Percentiles rank a stretch among this genome's conserved stretches.
phyloP scores from a whole-genome alignment of 176 grass and related monocot species.

The Bolboschoenus planiculmis region DNA sequence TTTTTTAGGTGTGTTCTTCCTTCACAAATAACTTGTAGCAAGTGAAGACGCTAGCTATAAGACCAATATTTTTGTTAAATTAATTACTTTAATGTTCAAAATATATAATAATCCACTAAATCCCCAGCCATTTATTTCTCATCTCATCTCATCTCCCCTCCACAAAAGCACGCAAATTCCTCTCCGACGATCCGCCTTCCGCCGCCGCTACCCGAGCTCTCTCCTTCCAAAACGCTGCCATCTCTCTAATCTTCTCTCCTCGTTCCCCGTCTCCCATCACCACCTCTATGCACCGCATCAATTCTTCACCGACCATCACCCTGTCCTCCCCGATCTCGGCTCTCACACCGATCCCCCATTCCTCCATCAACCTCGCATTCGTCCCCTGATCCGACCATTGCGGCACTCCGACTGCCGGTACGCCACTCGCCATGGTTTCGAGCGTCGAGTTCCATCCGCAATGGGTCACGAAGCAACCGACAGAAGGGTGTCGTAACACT shows the following conservation, averaged over 20 bases:
- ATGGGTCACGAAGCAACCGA: constrained; percentile 34
- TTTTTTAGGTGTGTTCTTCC: too few relatives aligned
- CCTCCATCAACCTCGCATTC: constrained; percentile 16
- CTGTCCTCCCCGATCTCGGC: constrained; percentile 2
- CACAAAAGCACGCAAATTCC: not conserved
- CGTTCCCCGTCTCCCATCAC: constrained; percentile 25
- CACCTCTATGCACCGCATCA: constrained; percentile 40
- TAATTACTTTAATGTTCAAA: too few relatives aligned
- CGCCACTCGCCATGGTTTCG: constrained; percentile 26
- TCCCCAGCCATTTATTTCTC: too few relatives aligned
- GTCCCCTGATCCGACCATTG: constrained; percentile 30
- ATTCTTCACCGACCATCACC: constrained; percentile 20
- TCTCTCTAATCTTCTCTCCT: constrained; percentile 13
- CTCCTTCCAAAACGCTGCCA: not conserved
- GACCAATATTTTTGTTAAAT: too few relatives aligned
- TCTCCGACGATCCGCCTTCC: not conserved
- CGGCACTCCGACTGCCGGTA: constrained; percentile 23
- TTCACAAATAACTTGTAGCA: too few relatives aligned
- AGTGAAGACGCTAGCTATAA: too few relatives aligned
- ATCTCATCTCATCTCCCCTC: too few relatives aligned
- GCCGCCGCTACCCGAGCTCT: not conserved
- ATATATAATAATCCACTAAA: too few relatives aligned
- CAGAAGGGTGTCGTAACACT: constrained; percentile 28
- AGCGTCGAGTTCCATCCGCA: constrained; percentile 32
- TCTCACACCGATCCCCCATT: constrained; percentile 14